These are phyloP conservation scores for Urochloa ruziziensis DNA, from an alignment of 176 grass and related monocot genomes.

Conservation along the genomic window DNA sequence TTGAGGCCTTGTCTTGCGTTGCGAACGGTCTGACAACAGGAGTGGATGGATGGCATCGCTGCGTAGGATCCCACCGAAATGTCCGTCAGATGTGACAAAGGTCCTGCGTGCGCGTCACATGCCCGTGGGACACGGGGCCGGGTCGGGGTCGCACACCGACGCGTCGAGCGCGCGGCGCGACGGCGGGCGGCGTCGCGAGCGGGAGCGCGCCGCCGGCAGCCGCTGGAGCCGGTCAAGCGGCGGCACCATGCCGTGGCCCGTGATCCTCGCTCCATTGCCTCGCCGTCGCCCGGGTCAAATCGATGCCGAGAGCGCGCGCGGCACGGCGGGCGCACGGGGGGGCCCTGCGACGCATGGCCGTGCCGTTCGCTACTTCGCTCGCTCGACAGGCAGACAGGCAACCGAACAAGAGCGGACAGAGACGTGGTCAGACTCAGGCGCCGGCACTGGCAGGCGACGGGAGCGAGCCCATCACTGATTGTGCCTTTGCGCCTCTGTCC, in stretches of 20 bases:
- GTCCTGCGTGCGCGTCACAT: neutral
- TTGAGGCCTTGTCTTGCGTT: neutral
- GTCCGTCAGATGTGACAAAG: constrained; percentile 6
- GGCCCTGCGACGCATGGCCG: neutral
- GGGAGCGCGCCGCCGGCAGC: neutral
- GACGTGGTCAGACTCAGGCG: neutral
- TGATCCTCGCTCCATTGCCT: too few species aligned
- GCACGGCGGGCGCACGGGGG: too few species aligned
- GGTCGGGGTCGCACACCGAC: neutral
- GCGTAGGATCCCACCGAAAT: neutral
- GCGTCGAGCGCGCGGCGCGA: neutral
- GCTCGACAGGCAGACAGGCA: neutral
- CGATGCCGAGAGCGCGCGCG: neutral
- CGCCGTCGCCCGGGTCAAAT: neutral
- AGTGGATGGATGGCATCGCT: neutral
- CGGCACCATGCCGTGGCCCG: too few species aligned
- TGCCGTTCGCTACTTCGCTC: too few species aligned
- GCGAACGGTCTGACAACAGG: neutral
- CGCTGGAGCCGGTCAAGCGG: constrained; percentile 5
- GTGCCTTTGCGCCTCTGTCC: neutral
- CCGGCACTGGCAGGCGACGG: neutral
- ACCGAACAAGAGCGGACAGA: neutral
- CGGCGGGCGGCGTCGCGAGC: neutral
- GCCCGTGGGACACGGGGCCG: neutral
- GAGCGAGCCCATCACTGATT: constrained; percentile 21